These are phyloP conservation scores for Ilyonectria robusta DNA, from an alignment of 2,329 filamentous ascomycete genomes.

Conservation along the genomic window DNA sequence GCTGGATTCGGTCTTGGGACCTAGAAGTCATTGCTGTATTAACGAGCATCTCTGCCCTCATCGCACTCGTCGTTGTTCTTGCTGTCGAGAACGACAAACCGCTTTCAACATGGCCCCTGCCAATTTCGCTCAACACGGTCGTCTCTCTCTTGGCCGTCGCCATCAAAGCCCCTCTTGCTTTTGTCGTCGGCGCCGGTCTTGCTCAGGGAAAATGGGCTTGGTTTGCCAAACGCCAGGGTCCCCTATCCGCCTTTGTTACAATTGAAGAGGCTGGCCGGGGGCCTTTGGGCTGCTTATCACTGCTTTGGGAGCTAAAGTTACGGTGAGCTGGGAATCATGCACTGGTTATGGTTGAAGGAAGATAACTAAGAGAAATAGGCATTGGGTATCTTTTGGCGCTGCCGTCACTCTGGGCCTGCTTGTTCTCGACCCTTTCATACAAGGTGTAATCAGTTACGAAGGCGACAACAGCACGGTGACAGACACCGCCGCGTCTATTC, in stretches of 20 bases:
- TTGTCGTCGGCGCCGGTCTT: constrained; percentile 2
- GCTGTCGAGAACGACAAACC: background rate
- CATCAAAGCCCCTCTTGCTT: constrained; percentile 18
- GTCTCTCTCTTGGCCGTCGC: constrained; percentile 8
- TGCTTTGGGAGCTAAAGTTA: constrained; percentile 7
- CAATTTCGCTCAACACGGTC: constrained; percentile 9
- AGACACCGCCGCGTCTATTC: background rate
- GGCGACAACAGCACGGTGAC: background rate
- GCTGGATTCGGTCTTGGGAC: background rate
- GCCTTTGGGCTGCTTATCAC: constrained; percentile 1
- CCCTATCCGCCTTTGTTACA: constrained; percentile 12
- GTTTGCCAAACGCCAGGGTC: constrained; percentile 11
- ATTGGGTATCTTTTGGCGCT: constrained; percentile 24
- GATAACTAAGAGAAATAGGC: background rate
- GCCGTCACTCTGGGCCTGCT: constrained; percentile 5
- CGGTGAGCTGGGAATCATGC: background rate
- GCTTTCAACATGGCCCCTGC: constrained; percentile 9
- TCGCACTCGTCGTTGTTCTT: constrained; percentile 6
- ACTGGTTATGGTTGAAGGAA: background rate
- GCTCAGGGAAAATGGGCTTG: constrained; percentile 15
- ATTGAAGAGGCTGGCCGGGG: constrained; percentile 24
- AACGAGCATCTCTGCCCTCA: background rate
- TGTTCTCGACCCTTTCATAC: constrained; percentile 13
- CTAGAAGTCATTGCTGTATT: background rate
- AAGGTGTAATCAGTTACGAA: constrained; percentile 11